Evolutionary conservation across 148 eudicot species (phyloP).

Genomic region (Cornus florida): DNA sequence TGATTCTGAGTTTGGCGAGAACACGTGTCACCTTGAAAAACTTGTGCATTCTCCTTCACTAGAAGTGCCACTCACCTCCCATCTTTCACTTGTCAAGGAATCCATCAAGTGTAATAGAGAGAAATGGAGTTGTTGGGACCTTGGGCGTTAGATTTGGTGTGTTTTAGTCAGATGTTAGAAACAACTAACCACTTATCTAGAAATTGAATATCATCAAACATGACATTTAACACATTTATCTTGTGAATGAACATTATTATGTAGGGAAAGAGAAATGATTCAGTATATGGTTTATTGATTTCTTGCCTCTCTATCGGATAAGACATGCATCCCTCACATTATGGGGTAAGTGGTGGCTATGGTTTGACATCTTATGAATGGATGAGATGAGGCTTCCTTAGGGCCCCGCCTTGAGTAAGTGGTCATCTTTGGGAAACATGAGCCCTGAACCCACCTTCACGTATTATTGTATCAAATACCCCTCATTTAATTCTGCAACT

Average conservation of each 20-base stretch:
- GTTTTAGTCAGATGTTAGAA: background rate
- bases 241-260: background rate
- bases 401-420: no score
- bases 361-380: background rate
- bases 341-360: background rate
- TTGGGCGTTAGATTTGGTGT: background rate
- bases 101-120: background rate
- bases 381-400: background rate
- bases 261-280: background rate
- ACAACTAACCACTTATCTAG: no score
- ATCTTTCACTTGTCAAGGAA: background rate
- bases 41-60: background rate
- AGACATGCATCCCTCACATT: background rate
- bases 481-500: background rate
- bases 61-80: background rate
- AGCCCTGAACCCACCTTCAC: background rate
- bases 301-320: background rate
- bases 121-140: background rate
- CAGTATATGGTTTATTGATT: background rate
- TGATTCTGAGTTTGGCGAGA: background rate
- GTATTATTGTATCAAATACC: no score
- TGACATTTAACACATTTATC: background rate
- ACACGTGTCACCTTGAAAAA: background rate
- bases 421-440: background rate
- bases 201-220: background rate